Base-by-base conservation (phyloP, 2,329 filamentous ascomycete species). In the Talaromyces sp. region DNA sequence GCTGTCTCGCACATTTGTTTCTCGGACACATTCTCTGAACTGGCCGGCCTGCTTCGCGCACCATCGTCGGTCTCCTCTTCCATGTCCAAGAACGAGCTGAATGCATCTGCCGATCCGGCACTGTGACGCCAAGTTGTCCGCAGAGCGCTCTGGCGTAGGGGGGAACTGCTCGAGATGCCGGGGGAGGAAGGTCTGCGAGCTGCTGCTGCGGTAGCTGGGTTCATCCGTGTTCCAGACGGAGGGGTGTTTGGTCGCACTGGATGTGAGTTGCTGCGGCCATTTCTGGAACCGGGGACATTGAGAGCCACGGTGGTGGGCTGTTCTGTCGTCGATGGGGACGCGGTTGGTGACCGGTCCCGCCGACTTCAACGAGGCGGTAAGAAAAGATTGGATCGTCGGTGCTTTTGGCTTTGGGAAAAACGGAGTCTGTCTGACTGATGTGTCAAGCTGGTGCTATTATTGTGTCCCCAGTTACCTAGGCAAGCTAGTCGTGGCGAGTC, bases 251-350 rank as follows among this genome's bases (percentile, higher is more conserved):
- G 85, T 82, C 68, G 80, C 73, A 72, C 76, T 75, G 72, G 82
- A 74, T 70, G 77, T 66, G 73, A 83, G 69, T 84, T 82, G 70
- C 81, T 76, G 65, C 83, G 80, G 61, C 83, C 82, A 71, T 82
- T 82, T 72, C 83, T 78, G 50, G 81, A 78, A 56, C 77, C 77
- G 67, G 82, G 79, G 27, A 73, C 72, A 67, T 70, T 69, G 68
- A 66, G 65, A 67, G 70, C 68, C 68, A 72, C 66, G 64, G 66
- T 70, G 67, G 69, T 68, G 59, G n/a, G 68, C 64, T 66, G 67
- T 64, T 70, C 57, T 22, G 68, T 54, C 68, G 72, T 77, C 72
- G 70, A 68, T 72, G 69, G 74, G 69, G 68, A 68, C 68, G 68
- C 72, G 73, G 70, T 72, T 59, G 68, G 60, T 66, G 69, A 65